Evolutionary conservation across 495 filamentous ascomycete genomes (phyloP).

Genomic region (Cudoniella acicularis): DNA sequence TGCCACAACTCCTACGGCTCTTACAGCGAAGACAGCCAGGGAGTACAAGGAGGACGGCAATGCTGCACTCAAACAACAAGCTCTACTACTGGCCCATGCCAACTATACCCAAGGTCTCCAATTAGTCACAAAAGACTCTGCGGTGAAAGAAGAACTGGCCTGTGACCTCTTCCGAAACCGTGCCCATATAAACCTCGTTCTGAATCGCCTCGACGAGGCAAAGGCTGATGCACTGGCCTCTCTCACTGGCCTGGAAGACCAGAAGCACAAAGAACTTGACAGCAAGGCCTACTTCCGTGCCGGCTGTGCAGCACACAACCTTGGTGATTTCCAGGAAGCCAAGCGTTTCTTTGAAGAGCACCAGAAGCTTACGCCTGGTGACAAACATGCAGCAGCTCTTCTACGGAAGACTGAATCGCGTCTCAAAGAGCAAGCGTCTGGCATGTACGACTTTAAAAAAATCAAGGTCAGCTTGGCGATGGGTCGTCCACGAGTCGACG

Average conservation of each 20-base stretch:
- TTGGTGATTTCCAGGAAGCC: slow-evolving; percentile 33
- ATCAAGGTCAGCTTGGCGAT: slow-evolving; percentile 25
- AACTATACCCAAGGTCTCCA: slow-evolving; percentile 32
- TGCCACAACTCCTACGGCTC: background rate
- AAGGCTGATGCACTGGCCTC: slow-evolving; percentile 31
- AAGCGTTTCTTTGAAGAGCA: slow-evolving; percentile 31
- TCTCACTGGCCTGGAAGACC: slow-evolving; percentile 24
- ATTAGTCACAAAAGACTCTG: slow-evolving; percentile 24
- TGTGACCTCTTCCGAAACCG: slow-evolving; percentile 39
- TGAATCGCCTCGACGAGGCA: slow-evolving; percentile 32
- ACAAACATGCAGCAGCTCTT: slow-evolving; percentile 26
- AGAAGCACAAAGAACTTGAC: slow-evolving; percentile 27
- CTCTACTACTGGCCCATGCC: slow-evolving; percentile 26
- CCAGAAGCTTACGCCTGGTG: slow-evolving; percentile 30
- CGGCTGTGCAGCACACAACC: slow-evolving; percentile 42
- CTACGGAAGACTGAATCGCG: slow-evolving; percentile 31
- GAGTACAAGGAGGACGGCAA: slow-evolving; percentile 34
- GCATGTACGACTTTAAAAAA: slow-evolving; percentile 41
- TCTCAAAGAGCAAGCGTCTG: slow-evolving; percentile 33
- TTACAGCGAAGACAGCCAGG: slow-evolving; percentile 23
- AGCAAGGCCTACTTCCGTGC: slow-evolving; percentile 49
- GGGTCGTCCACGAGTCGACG: slow-evolving; percentile 34
- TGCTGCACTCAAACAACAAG: slow-evolving; percentile 26
- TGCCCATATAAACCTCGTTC: slow-evolving; percentile 38
- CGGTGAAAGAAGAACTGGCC: slow-evolving; percentile 19